A percentile compares a stretch with the other conserved stretches of the same genome.
Conservation (phyloP, 768 basidiomycete genomes). For the Sporobolomyces phaffii region DNA sequence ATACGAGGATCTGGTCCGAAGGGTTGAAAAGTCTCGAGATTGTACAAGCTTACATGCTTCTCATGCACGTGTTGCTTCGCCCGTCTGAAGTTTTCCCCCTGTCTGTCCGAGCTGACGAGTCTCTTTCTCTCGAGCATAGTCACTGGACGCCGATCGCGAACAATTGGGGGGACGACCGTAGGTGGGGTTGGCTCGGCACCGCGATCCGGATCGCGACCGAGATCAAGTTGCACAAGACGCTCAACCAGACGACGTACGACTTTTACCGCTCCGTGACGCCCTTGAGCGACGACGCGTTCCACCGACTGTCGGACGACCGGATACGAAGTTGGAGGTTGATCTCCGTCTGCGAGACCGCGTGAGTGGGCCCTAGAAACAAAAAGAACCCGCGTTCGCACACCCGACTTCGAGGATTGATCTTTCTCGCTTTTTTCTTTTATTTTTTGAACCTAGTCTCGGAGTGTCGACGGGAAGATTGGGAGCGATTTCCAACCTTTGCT, state of each 20-base stretch:
- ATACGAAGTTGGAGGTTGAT: slow-evolving; percentile 29
- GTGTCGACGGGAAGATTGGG: slow-evolving; percentile 31
- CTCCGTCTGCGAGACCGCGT: slow-evolving; percentile 28
- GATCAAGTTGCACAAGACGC: slow-evolving; percentile 29
- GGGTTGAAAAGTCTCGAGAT: slow-evolving; percentile 34
- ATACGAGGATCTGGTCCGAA: slow-evolving; percentile 16
- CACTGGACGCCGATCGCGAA: slow-evolving; percentile 35
- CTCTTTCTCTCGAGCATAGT: background rate
- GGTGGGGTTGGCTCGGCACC: slow-evolving; percentile 26
- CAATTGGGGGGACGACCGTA: slow-evolving; percentile 31
- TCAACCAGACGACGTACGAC: slow-evolving; percentile 23
- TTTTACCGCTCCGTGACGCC: slow-evolving; percentile 26
- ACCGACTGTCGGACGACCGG: background rate
- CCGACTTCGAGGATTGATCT: too few relatives aligned
- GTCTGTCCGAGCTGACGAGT: background rate
- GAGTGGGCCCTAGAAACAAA: too few relatives aligned
- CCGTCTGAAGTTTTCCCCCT: background rate
- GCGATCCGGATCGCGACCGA: slow-evolving; percentile 28
- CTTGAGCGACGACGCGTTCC: slow-evolving; percentile 15
- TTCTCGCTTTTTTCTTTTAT: background rate
- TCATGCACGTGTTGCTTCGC: slow-evolving; percentile 19
- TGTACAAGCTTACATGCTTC: slow-evolving; percentile 32
- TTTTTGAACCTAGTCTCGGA: slow-evolving; percentile 4
- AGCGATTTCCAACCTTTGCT: slow-evolving; percentile 5
- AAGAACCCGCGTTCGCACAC: too few relatives aligned